Evolutionary conservation across 352 stramenopile genomes (phyloP).

Genomic region (Phytophthora citricola): DNA sequence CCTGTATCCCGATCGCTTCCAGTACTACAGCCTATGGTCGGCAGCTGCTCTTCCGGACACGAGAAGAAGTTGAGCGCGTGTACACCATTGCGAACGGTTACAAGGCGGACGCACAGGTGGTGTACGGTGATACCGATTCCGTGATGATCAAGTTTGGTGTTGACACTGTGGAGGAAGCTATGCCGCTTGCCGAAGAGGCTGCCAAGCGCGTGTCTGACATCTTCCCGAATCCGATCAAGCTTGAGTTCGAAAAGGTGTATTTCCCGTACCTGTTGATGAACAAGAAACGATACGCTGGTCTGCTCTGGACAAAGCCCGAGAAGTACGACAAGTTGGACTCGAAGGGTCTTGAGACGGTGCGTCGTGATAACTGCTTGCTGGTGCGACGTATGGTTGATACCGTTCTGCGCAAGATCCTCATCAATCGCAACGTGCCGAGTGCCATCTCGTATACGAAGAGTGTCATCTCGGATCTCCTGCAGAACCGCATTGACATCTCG

Average conservation of each 20-base stretch:
- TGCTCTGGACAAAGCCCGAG: slow-evolving; percentile 90
- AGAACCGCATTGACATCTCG: slow-evolving; percentile 99
- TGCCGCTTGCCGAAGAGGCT: slow-evolving; percentile 97
- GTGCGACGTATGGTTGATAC: slow-evolving; percentile 98
- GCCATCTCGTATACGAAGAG: slow-evolving; percentile 98
- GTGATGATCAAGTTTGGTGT: slow-evolving; percentile 99
- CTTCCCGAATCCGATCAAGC: slow-evolving; percentile 97
- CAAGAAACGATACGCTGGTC: slow-evolving; percentile 96
- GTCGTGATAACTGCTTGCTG: slow-evolving; percentile 98
- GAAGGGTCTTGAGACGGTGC: slow-evolving; percentile 98
- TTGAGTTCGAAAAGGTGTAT: slow-evolving; percentile 99
- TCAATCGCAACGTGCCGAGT: slow-evolving; percentile 95
- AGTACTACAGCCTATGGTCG: slow-evolving; percentile 98
- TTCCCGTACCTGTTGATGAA: slow-evolving; percentile 99
- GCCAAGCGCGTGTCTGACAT: slow-evolving; percentile 96
- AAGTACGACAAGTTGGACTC: slow-evolving; percentile 99
- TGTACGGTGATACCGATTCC: slow-evolving; percentile 99
- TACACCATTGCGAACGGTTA: slow-evolving; percentile 96
- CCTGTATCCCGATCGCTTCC: slow-evolving; percentile 98
- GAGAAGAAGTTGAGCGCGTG: slow-evolving; percentile 96
- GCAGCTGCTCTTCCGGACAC: slow-evolving; percentile 97
- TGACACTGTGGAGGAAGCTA: slow-evolving; percentile 95
- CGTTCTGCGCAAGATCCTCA: slow-evolving; percentile 98
- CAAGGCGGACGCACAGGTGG: slow-evolving; percentile 95
- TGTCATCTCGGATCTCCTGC: slow-evolving; percentile 98